Evolutionary conservation across 495 filamentous ascomycete species (phyloP), one percentile per base, ranked within the genome.

Genomic region (Penicillium cinerascens): DNA sequence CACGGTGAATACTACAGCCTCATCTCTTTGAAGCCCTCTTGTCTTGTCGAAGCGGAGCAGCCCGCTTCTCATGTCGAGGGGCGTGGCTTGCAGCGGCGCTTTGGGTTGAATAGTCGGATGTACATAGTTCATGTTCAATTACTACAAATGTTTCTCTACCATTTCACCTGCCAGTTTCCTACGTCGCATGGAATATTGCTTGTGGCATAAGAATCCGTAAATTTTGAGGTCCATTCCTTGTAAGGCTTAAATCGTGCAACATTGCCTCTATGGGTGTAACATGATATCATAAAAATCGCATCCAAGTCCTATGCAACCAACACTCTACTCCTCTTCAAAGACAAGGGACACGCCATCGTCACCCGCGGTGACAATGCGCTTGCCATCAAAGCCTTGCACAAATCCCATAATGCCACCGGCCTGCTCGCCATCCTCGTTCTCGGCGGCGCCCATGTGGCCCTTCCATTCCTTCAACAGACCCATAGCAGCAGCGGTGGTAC

Each of bases 401-500:
- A 96, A 97, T 0, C 86, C 92, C 67, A 97, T 72, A 27, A 97
- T 87, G 46, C 92, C 92, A 27, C 90, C 90, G n/a, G 72, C 67
- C 42, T 76, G 74, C 54, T 76, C 74, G 15, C 71, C 74, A n/a
- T 74, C 71, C 4, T 69, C 64, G 4, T 88, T 89, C 58, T 95
- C 90, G 0, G 87, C 84, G 25, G 86, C 85, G 18, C 85, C 86
- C 46, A 87, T 71, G 60, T 95, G 90, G 2, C 89, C 91, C 60
- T 78, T 86, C 87, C 89, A 92, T 67, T 96, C 91, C 42, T 80
- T 82, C 16, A 87, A 65, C 52, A 91, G 65, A 25, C 85, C 89
- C 46, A 82, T 82, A 2, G 61, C 78, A 40, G 78, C 77, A 3
- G 74, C 77, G 5, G 82, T 78, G 2, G 87, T 91, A 8, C 89